Evolutionary conservation across 305 asterid genomes (phyloP).

Genomic region (Fraxinus albicans): DNA sequence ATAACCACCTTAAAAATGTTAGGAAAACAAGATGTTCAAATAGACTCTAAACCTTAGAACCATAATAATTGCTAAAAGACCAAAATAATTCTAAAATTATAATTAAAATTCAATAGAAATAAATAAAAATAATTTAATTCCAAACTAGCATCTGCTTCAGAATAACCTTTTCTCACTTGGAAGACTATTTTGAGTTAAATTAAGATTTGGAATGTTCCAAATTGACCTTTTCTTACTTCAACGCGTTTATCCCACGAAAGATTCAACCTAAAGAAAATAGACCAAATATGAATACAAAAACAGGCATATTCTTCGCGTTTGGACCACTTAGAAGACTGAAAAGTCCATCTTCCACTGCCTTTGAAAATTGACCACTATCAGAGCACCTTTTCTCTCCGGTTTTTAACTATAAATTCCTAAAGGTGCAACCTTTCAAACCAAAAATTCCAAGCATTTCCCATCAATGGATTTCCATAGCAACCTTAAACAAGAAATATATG

Average conservation of each 20-base stretch:
- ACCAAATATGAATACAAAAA: constrained; percentile 9
- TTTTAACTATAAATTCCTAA: constrained; percentile 12
- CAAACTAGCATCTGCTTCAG: background rate
- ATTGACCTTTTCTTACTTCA: background rate
- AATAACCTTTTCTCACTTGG: no score
- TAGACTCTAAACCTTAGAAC: background rate
- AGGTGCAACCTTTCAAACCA: background rate
- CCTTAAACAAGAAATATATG: background rate
- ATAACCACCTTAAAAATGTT: background rate
- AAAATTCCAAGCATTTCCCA: background rate
- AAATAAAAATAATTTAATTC: background rate
- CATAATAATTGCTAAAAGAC: background rate
- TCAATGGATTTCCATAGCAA: constrained; percentile 10
- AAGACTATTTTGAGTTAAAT: background rate
- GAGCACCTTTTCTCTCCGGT: background rate
- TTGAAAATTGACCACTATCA: constrained; percentile 27
- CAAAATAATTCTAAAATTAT: background rate
- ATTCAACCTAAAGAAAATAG: background rate
- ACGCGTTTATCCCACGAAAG: background rate
- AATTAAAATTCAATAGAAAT: background rate
- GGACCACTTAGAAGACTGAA: constrained; percentile 24
- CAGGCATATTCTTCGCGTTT: constrained; percentile 25
- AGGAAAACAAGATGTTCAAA: background rate
- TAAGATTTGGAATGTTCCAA: background rate
- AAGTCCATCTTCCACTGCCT: constrained; percentile 18